A percentile compares a stretch with the other conserved stretches of the same genome.
Evolutionary conservation across 306 rosid species (phyloP).

Genomic region (Quercus suber): DNA sequence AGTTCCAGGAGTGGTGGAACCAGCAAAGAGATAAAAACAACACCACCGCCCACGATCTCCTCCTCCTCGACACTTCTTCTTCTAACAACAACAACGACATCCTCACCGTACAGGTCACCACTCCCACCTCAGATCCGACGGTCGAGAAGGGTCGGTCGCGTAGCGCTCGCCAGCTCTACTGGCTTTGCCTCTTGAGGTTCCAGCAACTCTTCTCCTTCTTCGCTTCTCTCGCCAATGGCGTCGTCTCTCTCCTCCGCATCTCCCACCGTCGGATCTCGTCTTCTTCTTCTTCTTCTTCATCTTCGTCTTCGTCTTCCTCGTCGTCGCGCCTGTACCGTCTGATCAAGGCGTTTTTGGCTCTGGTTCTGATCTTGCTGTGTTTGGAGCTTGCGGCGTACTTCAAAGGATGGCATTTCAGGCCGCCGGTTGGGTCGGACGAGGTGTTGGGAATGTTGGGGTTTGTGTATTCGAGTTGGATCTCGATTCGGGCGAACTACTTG

Average conservation of each 20-base stretch:
- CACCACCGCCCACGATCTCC: not conserved
- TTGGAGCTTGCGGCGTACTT: constrained; percentile 87
- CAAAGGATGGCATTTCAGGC: constrained; percentile 92
- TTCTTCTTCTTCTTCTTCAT: constrained; percentile 34
- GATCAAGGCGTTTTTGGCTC: constrained; percentile 57
- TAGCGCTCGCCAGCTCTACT: constrained; percentile 81
- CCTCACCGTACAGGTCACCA: constrained; percentile 46
- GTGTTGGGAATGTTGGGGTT: constrained; percentile 56
- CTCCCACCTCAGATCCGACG: constrained; percentile 35
- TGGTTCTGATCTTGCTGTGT: constrained; percentile 53
- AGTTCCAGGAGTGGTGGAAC: constrained; percentile 99
- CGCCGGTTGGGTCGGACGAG: constrained; percentile 65
- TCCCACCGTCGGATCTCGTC: constrained; percentile 60
- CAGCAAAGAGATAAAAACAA: constrained; percentile 56
- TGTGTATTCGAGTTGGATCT: constrained; percentile 70
- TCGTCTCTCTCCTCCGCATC: constrained; percentile 49
- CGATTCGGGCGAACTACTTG: constrained; percentile 60
- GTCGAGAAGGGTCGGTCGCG: constrained; percentile 64
- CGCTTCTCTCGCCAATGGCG: constrained; percentile 41
- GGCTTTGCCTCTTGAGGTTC: constrained; percentile 60
- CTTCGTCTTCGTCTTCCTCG: constrained; percentile 31
- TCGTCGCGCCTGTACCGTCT: constrained; percentile 71
- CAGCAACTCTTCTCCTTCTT: constrained; percentile 66
- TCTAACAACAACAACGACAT: constrained; percentile 19
- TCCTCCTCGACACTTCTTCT: too few species aligned